phyloP scores from a whole-genome alignment of 345 rosid species.

The Aquilaria yunnanensis region DNA sequence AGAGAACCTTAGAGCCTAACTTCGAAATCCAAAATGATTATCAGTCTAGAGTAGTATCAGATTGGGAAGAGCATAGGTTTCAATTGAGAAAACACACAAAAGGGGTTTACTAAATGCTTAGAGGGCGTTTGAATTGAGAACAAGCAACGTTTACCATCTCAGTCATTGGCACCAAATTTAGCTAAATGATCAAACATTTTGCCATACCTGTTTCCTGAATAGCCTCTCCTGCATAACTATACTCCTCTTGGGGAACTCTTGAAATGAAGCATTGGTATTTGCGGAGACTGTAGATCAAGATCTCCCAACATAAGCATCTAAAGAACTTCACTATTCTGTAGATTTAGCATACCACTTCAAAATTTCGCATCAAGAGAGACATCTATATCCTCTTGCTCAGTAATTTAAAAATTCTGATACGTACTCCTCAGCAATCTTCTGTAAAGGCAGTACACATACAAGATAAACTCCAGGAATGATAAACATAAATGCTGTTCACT shows the following conservation, averaged over 20 bases:
- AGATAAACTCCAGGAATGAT: too few species aligned
- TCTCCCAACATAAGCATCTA: slow-evolving; percentile 29
- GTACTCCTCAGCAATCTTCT: too few species aligned
- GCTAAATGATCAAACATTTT: neutral
- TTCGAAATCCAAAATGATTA: neutral
- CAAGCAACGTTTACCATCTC: neutral
- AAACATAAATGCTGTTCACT: too few species aligned
- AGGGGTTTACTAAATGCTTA: too few species aligned
- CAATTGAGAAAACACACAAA: neutral
- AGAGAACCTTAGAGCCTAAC: too few species aligned
- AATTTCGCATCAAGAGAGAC: slow-evolving; percentile 6
- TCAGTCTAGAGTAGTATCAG: slow-evolving; percentile 3
- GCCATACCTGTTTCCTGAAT: slow-evolving; percentile 42
- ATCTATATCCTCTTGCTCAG: neutral
- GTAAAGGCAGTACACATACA: too few species aligned
- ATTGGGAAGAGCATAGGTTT: slow-evolving; percentile 1
- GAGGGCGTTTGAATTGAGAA: too few species aligned
- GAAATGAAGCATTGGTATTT: slow-evolving; percentile 17
- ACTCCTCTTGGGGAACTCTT: slow-evolving; percentile 29
- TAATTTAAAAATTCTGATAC: too few species aligned
- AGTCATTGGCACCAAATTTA: neutral
- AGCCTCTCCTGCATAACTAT: slow-evolving; percentile 37
- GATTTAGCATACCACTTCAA: slow-evolving; percentile 8
- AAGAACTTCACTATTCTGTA: slow-evolving; percentile 7
- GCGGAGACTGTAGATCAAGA: slow-evolving; percentile 26